Conservation (phyloP, 768 basidiomycete genomes). For the Tylopilus sp. region DNA sequence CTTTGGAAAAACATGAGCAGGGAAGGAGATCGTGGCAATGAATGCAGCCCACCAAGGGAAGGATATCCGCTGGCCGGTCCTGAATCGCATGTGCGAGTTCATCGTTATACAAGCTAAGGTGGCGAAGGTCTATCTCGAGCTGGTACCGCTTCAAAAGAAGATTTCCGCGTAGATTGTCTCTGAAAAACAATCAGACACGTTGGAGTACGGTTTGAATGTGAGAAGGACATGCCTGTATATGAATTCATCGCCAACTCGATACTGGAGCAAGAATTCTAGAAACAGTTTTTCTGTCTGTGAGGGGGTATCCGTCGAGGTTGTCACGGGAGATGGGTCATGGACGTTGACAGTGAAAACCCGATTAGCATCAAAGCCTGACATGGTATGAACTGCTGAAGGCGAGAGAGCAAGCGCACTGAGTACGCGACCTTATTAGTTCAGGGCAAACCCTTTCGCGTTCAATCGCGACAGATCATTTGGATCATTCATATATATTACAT, state of each 20-base stretch:
- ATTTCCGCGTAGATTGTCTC: constrained; percentile 88
- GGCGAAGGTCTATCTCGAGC: constrained; percentile 81
- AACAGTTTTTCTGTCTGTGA: constrained; percentile 79
- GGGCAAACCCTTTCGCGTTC: constrained; percentile 32
- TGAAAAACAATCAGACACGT: constrained; percentile 14
- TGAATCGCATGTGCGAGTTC: constrained; percentile 91
- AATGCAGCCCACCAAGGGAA: constrained; percentile 67
- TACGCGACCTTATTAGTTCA: constrained; percentile 20
- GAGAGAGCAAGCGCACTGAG: not conserved
- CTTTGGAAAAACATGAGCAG: constrained; percentile 37
- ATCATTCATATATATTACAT: no score
- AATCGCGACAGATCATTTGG: no score
- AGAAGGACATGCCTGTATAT: constrained; percentile 68
- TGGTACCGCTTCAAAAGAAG: constrained; percentile 83
- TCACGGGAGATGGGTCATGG: constrained; percentile 52
- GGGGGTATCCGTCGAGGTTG: constrained; percentile 62
- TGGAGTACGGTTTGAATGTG: not conserved
- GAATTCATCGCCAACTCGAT: constrained; percentile 87
- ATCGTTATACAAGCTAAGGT: constrained; percentile 84
- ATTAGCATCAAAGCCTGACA: constrained; percentile 89
- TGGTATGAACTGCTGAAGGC: constrained; percentile 27
- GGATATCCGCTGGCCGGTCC: constrained; percentile 81
- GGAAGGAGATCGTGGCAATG: not conserved
- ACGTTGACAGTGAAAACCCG: constrained; percentile 79
- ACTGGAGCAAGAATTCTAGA: constrained; percentile 83